Base-by-base conservation (phyloP, 2,329 filamentous ascomycete genomes). In the Calonectria multiphialidica region DNA sequence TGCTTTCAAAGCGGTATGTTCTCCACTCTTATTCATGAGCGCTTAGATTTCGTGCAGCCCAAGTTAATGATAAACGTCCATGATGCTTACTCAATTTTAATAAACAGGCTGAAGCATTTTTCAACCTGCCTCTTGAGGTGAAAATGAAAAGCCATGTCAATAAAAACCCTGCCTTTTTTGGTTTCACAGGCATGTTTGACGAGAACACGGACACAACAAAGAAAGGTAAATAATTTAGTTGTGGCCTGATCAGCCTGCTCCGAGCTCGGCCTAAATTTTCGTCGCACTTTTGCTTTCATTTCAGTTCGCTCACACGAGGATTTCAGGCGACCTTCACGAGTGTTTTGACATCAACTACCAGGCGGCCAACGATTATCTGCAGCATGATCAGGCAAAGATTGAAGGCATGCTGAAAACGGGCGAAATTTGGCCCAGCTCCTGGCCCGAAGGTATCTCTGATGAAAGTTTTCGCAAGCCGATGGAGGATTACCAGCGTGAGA, bases 341-440 rank as follows among this genome's bases (percentile, higher is more conserved):
- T 62, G 57, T 28, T 62, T 62, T 15, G 37, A 62, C 16, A 62
- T 62, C 21, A 42, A 62, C 57, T 44, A 62, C 40, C 40, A 62
- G 40, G 57, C 57, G 9, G 33, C 53, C 10, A 59, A 59, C 23
- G 53, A 59, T 59, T 59, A 59, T 16, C 15, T 59, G 3, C 53
- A 12, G 15, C 53, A 59, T 59, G 53, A 59, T 18, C 33, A 33
- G 3, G 53, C 35, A 1, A 59, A 59, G 12, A 59, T 59, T 18
- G 53, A 59, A 28, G 40, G 15, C 53, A 59, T 59, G 53, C 21
- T 59, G 13, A 59, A 40, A 21, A 59, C 53, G 3, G 53, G 53
- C 16, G 53, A 59, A 21, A 59, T 59, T 18, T 59, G 53, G 53
- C 53, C 53, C 53, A 59, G 53, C 33, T 25, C 53, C 21, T 59